These are phyloP conservation scores for Ganoderma sinense DNA, from an alignment of 1,284 basidiomycete species.

Conservation along the genomic window DNA sequence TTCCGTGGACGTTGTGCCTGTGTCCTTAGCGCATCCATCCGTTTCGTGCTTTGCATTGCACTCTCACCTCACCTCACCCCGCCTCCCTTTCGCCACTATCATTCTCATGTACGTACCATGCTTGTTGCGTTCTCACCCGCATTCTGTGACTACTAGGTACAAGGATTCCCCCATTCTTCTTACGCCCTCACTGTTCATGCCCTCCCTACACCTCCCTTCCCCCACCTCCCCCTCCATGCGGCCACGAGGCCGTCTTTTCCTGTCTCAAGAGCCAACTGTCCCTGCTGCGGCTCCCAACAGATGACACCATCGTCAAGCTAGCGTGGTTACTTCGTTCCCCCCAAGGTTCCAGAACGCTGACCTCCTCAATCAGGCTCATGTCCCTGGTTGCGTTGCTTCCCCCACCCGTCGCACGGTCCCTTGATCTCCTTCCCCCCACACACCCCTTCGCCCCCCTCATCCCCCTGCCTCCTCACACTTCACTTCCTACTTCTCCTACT, in stretches of 20 bases:
- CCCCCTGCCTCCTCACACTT: not conserved
- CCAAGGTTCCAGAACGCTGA: not conserved
- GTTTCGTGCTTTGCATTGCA: conserved; percentile 10
- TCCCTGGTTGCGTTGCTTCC: not conserved
- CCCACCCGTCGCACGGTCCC: not conserved
- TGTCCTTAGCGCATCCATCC: conserved; percentile 1
- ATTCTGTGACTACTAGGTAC: conserved; percentile 25
- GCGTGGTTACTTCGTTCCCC: not conserved
- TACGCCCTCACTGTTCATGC: not conserved
- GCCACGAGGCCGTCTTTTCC: not conserved
- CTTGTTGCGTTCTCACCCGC: conserved; percentile 19
- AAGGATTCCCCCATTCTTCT: conserved; percentile 14
- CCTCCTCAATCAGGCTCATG: conserved; percentile 1
- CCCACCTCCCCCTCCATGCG: not conserved
- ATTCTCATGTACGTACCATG: conserved; percentile 9
- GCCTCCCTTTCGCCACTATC: not conserved
- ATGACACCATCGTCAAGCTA: not conserved
- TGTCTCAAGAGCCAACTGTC: not conserved
- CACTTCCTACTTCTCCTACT: not conserved
- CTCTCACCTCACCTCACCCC: not conserved
- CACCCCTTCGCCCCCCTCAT: not conserved
- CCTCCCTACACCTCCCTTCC: not conserved
- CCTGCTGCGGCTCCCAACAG: not conserved
- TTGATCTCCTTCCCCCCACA: not conserved
- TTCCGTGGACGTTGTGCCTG: not conserved